Evolutionary conservation across 2,329 filamentous ascomycete species (phyloP).

Genomic region (Cercospora berteroae): DNA sequence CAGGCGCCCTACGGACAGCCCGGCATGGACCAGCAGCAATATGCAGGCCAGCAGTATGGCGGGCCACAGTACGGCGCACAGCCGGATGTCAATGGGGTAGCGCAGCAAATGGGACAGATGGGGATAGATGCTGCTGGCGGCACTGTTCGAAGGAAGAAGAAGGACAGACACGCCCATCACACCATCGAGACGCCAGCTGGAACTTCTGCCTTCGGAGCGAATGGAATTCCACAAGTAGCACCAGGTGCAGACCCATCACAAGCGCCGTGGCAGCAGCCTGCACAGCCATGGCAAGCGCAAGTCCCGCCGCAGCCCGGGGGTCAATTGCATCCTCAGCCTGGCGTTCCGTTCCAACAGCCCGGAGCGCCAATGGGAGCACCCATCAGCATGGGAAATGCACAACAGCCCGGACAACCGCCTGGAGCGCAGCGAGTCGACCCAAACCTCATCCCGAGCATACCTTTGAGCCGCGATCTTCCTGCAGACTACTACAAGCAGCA

Average conservation of each 20-base stretch:
- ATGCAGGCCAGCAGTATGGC: constrained; percentile 18
- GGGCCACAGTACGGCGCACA: constrained; percentile 26
- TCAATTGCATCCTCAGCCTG: constrained; percentile 5
- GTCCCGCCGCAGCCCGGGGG: constrained; percentile 21
- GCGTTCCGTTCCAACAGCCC: constrained; percentile 21
- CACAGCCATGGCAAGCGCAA: constrained; percentile 38
- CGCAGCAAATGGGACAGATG: constrained; percentile 76
- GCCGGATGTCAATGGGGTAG: constrained; percentile 49
- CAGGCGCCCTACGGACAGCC: constrained; percentile 27
- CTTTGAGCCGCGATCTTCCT: constrained; percentile 74
- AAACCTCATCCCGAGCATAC: constrained; percentile 90
- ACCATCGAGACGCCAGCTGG: constrained; percentile 67
- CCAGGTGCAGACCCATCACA: constrained; percentile 25
- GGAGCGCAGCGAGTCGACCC: constrained; percentile 73
- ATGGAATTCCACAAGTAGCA: constrained; percentile 40
- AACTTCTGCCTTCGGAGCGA: constrained; percentile 67
- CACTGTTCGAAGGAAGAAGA: constrained; percentile 65
- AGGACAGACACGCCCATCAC: constrained; percentile 91
- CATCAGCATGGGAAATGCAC: constrained; percentile 32
- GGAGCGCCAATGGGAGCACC: constrained; percentile 29
- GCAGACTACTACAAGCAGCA: constrained; percentile 83
- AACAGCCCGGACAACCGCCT: constrained; percentile 27
- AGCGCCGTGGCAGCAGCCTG: constrained; percentile 40
- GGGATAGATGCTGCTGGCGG: constrained; percentile 58
- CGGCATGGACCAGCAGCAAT: constrained; percentile 21